Base-by-base conservation (phyloP, 75 land plant species). In the Isoetes taiwanensis region DNA sequence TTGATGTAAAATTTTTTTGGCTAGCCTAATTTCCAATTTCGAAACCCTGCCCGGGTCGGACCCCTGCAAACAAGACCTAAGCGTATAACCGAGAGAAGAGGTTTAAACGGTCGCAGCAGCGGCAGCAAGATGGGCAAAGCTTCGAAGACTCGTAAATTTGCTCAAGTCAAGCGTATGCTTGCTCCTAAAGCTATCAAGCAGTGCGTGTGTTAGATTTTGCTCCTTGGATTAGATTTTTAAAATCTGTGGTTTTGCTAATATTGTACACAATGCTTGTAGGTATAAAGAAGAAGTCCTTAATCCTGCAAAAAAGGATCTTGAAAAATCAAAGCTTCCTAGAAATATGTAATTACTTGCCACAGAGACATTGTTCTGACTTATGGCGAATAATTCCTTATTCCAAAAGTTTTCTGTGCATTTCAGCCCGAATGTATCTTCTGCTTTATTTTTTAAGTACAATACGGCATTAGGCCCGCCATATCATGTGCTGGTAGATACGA, bases 381-480 rank as follows among this genome's bases (percentile, higher is more conserved):
- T 27, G 5, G 56, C 34, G 17, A 8, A 35, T 24, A 19, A 2
- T 43, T 43, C 16, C 1, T 8, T 17, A 43, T 12, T 0, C 56
- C 30, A 50, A 27, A 30, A 0, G 25, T n/a, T 0, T 0, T 48
- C 21, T 23, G 8, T 28, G 32, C 31, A 14, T 54, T 71, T 55
- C 73, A 93, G 98, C 65, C 98, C 98, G 14, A 74, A 71, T 41
- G 89, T 84, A 24, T 76, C 98, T 0, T 84, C 98, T 5, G 98
- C 98, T 17, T 76, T 93, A 24, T 93, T 81, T 72, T 87, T 93
- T 76, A 81, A 72, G 61, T 66, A 87, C 54, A 93, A 93, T 32
- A 77, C 79, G 29, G 83, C 95, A 0, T 64, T 93, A 39, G 95
- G 95, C 3, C 98, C 98, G 39, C 98, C 98, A n/a, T 93, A 93